phyloP scores from a whole-genome alignment of 2,329 filamentous ascomycete species.

The Phyllosticta capitalensis region DNA sequence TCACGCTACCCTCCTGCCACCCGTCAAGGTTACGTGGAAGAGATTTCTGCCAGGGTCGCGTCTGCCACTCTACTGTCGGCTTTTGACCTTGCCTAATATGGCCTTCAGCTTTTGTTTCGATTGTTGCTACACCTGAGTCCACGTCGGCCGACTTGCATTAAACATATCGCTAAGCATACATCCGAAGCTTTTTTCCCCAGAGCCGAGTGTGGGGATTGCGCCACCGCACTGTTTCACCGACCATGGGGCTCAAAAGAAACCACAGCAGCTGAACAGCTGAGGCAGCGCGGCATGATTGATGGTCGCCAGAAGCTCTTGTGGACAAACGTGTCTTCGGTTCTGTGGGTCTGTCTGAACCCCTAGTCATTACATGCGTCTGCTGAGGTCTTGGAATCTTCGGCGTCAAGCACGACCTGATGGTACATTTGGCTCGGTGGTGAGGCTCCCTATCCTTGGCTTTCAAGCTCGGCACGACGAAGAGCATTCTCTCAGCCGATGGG shows the following conservation, averaged over 20 bases:
- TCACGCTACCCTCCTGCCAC: neutral
- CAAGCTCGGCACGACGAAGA: neutral
- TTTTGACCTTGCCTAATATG: neutral
- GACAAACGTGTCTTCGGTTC: neutral
- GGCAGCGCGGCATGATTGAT: neutral
- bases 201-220: neutral
- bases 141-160: neutral
- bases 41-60: neutral
- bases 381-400: neutral
- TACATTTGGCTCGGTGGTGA: neutral
- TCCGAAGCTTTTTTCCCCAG: neutral
- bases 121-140: neutral
- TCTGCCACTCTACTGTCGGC: neutral
- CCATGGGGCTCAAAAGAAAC: neutral
- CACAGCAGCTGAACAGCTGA: neutral
- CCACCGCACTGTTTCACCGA: neutral
- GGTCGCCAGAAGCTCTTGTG: neutral
- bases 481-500: neutral
- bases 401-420: neutral
- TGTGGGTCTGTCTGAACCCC: neutral
- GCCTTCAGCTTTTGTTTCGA: neutral
- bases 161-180: neutral
- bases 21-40: neutral
- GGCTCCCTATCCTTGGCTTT: neutral
- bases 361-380: neutral